These are phyloP conservation scores for Sporothrix inflata DNA, from an alignment of 2,329 filamentous ascomycete genomes.

Conservation along the genomic window DNA sequence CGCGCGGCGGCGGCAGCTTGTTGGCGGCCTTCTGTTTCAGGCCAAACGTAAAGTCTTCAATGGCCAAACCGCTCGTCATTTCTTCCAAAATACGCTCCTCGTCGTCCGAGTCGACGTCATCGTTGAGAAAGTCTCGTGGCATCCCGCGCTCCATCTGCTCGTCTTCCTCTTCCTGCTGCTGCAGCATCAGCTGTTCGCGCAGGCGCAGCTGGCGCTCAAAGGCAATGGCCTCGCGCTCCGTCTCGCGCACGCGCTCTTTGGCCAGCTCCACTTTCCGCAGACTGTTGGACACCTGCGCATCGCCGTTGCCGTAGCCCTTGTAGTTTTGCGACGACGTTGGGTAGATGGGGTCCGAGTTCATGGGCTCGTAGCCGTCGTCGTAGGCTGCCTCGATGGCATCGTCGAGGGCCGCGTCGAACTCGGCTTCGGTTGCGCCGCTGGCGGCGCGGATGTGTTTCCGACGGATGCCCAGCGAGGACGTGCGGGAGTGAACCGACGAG, in stretches of 20 bases:
- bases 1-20: constrained; percentile 69
- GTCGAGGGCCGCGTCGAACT: constrained; percentile 92
- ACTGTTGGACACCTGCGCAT: constrained; percentile 56
- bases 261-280: constrained; percentile 72
- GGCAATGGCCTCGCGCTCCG: constrained; percentile 69
- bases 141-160: constrained; percentile 45
- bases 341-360: constrained; percentile 47
- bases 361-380: constrained; percentile 84
- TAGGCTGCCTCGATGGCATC: constrained; percentile 96
- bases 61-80: constrained; percentile 79
- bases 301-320: constrained; percentile 44
- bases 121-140: constrained; percentile 60
- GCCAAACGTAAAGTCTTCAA: constrained; percentile 81
- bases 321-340: constrained; percentile 29
- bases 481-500: constrained; percentile 79
- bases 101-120: constrained; percentile 64
- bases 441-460: constrained; percentile 69
- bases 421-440: constrained; percentile 78
- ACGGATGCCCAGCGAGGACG: constrained; percentile 69
- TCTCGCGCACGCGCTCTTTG: constrained; percentile 74
- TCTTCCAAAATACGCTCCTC: constrained; percentile 83
- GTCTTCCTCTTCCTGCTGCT: constrained; percentile 49
- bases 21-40: constrained; percentile 55
- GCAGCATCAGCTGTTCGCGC: constrained; percentile 45
- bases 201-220: constrained; percentile 61